A percentile compares a stretch with the other conserved stretches of the same genome.
phyloP scores from a whole-genome alignment of 352 stramenopile species.

The Globisporangium parvum region DNA sequence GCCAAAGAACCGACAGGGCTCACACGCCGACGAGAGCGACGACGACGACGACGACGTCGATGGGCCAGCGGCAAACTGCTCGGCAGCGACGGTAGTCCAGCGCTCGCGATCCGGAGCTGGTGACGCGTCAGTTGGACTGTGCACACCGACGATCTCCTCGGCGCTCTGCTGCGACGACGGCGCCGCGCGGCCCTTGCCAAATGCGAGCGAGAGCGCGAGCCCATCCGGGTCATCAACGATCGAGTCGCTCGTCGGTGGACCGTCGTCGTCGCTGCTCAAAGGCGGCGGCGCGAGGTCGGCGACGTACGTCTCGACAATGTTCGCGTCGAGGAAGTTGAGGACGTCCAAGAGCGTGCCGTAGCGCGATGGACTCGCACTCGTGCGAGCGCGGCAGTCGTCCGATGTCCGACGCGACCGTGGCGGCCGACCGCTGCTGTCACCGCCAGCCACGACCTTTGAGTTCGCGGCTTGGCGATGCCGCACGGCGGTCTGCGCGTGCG shows the following conservation, averaged over 20 bases:
- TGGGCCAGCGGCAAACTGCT: background rate
- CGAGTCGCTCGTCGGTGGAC: conserved; percentile 9
- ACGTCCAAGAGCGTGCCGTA: conserved; percentile 30
- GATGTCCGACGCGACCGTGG: background rate
- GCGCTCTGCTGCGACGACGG: conserved; percentile 22
- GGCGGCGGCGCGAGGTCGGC: conserved; percentile 19
- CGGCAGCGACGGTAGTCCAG: conserved; percentile 7
- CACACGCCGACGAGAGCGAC: conserved; percentile 14
- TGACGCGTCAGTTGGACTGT: background rate
- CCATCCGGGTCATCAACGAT: conserved; percentile 32
- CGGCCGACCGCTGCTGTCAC: background rate
- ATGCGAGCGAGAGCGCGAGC: conserved; percentile 13
- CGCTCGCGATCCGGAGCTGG: conserved; percentile 1
- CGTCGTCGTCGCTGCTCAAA: conserved; percentile 9
- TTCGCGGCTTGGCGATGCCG: conserved; percentile 1
- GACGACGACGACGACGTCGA: background rate
- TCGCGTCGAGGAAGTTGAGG: conserved; percentile 46
- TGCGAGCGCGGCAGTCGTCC: background rate
- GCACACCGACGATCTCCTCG: conserved; percentile 20
- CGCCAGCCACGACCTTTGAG: background rate
- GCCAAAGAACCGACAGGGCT: conserved; percentile 40
- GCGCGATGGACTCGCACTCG: background rate
- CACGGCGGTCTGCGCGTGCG: conserved; percentile 1
- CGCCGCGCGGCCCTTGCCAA: conserved; percentile 7
- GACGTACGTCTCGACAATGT: conserved; percentile 41